Evolutionary conservation across 2,329 filamentous ascomycete species (phyloP).

Genomic region (Leptographium procerum): DNA sequence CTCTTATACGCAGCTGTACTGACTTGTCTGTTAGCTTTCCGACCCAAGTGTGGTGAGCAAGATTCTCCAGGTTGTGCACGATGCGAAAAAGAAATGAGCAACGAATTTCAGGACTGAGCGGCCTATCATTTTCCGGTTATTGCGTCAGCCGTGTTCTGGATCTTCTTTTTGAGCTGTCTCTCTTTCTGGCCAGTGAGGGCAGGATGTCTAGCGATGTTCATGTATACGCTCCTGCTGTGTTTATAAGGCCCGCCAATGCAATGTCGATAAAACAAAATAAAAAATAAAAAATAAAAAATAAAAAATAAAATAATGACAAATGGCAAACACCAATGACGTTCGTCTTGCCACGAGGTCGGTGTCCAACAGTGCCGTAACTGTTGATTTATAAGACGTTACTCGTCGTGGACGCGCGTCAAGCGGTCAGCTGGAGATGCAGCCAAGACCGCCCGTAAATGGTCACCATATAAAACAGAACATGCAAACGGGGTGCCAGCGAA

Average conservation of each 20-base stretch:
- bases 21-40: slow-evolving; percentile 49
- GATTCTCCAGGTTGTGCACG: slow-evolving; percentile 75
- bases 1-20: neutral
- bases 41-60: slow-evolving; percentile 81
- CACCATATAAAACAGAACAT: too few species aligned
- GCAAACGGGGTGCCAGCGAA: too few species aligned
- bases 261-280: neutral
- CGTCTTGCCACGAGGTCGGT: too few species aligned
- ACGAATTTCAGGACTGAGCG: neutral
- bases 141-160: neutral
- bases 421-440: neutral
- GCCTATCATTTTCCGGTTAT: neutral
- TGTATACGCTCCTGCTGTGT: neutral
- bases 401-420: neutral
- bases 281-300: neutral
- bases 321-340: too few species aligned
- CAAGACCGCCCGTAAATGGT: neutral
- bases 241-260: neutral
- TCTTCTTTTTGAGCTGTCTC: neutral
- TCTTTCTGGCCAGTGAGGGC: neutral
- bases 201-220: neutral
- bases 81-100: slow-evolving; percentile 38
- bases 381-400: neutral
- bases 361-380: neutral
- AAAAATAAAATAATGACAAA: neutral